A percentile compares a stretch with the other conserved stretches of the same genome.
Evolutionary conservation across 306 rosid genomes (phyloP).

Genomic region (Astragalus membranaceus): DNA sequence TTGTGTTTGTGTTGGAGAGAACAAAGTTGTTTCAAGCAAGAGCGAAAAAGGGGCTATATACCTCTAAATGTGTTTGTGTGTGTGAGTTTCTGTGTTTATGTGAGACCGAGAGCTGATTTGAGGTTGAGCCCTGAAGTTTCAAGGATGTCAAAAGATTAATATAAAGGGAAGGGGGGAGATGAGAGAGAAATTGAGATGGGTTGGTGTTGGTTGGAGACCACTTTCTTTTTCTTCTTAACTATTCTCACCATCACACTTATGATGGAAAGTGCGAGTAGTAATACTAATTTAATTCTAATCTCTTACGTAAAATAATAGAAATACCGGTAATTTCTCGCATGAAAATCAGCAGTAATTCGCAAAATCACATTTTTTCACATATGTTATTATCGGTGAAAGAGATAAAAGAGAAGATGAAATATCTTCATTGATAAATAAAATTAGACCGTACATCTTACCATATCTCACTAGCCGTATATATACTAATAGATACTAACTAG

Average conservation of each 20-base stretch:
- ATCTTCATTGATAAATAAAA: too few relatives aligned
- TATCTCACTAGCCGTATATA: too few relatives aligned
- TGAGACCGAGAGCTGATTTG: slow-evolving; percentile 24
- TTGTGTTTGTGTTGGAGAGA: not conserved
- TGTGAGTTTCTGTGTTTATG: not conserved
- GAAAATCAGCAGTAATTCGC: too few relatives aligned
- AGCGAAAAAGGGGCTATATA: not conserved
- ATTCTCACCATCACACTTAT: slow-evolving; percentile 16
- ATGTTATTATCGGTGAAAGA: too few relatives aligned
- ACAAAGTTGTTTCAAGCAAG: not conserved
- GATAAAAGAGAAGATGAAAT: too few relatives aligned
- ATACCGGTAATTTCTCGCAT: too few relatives aligned
- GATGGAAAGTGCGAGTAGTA: slow-evolving; percentile 39
- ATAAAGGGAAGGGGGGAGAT: slow-evolving; percentile 31
- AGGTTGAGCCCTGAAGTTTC: slow-evolving; percentile 53
- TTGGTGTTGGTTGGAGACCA: slow-evolving; percentile 68
- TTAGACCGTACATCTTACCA: too few relatives aligned
- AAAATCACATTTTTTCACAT: too few relatives aligned
- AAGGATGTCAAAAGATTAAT: slow-evolving; percentile 35
- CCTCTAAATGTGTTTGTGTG: not conserved
- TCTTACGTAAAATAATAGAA: too few relatives aligned
- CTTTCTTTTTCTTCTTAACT: slow-evolving; percentile 40
- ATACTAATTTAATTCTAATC: not conserved
- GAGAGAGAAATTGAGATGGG: slow-evolving; percentile 1
- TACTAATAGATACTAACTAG: too few relatives aligned